phyloP scores from a whole-genome alignment of 2,329 filamentous ascomycete species.

The Trichophyton rubrum region DNA sequence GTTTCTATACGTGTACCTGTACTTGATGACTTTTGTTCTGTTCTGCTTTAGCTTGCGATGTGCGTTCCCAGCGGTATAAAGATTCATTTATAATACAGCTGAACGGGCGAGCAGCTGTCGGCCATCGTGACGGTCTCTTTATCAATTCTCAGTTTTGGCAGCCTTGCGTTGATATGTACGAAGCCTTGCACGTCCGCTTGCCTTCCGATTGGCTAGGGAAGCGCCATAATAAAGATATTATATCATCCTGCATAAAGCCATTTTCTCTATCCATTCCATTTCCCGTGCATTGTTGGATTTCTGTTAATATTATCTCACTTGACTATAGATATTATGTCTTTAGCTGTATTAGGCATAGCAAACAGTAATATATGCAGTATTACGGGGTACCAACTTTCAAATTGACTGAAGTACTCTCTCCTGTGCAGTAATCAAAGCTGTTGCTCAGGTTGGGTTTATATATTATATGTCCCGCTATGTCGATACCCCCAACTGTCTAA shows the following conservation, averaged over 20 bases:
- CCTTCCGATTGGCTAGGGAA: background rate
- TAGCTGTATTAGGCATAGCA: too few relatives aligned
- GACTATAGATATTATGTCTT: too few relatives aligned
- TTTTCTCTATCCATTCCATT: background rate
- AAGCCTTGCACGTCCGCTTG: background rate
- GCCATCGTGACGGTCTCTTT: too few relatives aligned
- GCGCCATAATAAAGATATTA: background rate
- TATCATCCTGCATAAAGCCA: background rate
- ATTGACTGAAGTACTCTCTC: too few relatives aligned
- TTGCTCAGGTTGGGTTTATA: too few relatives aligned
- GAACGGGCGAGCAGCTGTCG: background rate
- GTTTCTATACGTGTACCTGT: background rate
- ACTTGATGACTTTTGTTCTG: background rate
- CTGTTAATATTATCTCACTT: too few relatives aligned
- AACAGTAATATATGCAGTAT: too few relatives aligned
- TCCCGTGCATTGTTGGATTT: too few relatives aligned
- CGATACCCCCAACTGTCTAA: too few relatives aligned
- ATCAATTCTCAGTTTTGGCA: background rate
- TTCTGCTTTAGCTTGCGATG: background rate
- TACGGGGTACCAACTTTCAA: too few relatives aligned
- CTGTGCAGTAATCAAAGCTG: too few relatives aligned
- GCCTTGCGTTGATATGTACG: background rate
- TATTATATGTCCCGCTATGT: too few relatives aligned
- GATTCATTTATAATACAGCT: background rate
- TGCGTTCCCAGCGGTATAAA: background rate